Evolutionary conservation across 306 rosid genomes (phyloP).

Genomic region (Vigna hirtella): DNA sequence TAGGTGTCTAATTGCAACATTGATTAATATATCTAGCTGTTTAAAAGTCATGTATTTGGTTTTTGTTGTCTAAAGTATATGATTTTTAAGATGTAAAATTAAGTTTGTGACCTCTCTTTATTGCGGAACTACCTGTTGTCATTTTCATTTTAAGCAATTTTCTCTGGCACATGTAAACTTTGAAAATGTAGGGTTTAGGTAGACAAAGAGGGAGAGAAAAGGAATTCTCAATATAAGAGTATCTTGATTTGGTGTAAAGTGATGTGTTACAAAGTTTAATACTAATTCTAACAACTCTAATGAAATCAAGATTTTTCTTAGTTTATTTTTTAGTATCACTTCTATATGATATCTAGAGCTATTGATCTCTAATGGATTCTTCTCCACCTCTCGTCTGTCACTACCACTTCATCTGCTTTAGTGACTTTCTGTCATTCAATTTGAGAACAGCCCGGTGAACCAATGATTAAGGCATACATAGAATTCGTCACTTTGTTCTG

Average conservation of each 20-base stretch:
- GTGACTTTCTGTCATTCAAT: too few relatives aligned
- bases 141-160: neutral
- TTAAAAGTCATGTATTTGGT: neutral
- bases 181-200: neutral
- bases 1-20: constrained; percentile 13
- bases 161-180: neutral
- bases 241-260: constrained; percentile 1
- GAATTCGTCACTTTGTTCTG: too few relatives aligned
- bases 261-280: neutral
- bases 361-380: too few relatives aligned
- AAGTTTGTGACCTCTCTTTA: constrained; percentile 18
- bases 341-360: too few relatives aligned
- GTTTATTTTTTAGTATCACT: too few relatives aligned
- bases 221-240: neutral
- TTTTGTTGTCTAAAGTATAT: constrained; percentile 12
- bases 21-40: constrained; percentile 18
- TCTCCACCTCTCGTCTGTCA: too few relatives aligned
- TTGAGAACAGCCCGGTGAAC: too few relatives aligned
- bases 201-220: neutral
- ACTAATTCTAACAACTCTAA: too few relatives aligned
- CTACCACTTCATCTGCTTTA: too few relatives aligned
- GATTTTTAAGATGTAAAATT: constrained; percentile 13
- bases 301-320: too few relatives aligned
- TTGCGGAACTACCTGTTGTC: neutral
- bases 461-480: too few relatives aligned